phyloP scores from a whole-genome alignment of 2,329 filamentous ascomycete species.

The Stemphylium beticola region DNA sequence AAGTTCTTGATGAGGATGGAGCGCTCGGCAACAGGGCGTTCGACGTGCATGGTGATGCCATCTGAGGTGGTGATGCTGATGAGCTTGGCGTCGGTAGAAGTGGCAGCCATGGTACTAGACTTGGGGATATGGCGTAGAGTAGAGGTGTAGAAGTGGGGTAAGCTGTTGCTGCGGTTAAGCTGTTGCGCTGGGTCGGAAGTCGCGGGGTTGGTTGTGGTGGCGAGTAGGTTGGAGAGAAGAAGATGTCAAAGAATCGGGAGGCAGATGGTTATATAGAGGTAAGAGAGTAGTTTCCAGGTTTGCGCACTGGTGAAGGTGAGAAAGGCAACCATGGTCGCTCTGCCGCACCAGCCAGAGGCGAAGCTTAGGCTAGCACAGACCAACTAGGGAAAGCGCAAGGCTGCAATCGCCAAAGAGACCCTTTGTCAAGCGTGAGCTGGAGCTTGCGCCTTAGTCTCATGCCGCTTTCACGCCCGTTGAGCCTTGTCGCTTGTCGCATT shows the following conservation, averaged over 20 bases:
- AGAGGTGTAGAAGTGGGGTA: conserved; percentile 26
- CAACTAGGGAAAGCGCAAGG: conserved; percentile 29
- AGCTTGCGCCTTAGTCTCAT: conserved; percentile 9
- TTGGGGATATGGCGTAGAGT: conserved; percentile 6
- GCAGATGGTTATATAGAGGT: conserved; percentile 20
- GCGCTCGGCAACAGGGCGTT: conserved; percentile 85
- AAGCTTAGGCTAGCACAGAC: conserved; percentile 24
- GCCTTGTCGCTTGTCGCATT: neutral
- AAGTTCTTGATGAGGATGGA: conserved; percentile 98
- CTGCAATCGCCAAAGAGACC: conserved; percentile 20
- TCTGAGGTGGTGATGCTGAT: conserved; percentile 56
- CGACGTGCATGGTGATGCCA: conserved; percentile 52
- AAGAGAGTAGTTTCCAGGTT: conserved; percentile 9
- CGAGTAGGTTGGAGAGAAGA: conserved; percentile 5
- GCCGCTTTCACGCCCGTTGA: neutral
- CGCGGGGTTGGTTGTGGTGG: neutral
- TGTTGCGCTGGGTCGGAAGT: neutral
- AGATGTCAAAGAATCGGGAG: conserved; percentile 8
- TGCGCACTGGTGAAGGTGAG: conserved; percentile 19
- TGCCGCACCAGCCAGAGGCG: conserved; percentile 18
- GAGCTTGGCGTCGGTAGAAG: conserved; percentile 25
- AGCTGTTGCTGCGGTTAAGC: conserved; percentile 12
- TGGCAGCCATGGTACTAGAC: conserved; percentile 30
- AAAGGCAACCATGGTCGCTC: conserved; percentile 19
- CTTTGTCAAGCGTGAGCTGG: conserved; percentile 4